These are phyloP conservation scores for Acrocalymma vagum DNA, from an alignment of 2,329 filamentous ascomycete species.

Conservation along the genomic window DNA sequence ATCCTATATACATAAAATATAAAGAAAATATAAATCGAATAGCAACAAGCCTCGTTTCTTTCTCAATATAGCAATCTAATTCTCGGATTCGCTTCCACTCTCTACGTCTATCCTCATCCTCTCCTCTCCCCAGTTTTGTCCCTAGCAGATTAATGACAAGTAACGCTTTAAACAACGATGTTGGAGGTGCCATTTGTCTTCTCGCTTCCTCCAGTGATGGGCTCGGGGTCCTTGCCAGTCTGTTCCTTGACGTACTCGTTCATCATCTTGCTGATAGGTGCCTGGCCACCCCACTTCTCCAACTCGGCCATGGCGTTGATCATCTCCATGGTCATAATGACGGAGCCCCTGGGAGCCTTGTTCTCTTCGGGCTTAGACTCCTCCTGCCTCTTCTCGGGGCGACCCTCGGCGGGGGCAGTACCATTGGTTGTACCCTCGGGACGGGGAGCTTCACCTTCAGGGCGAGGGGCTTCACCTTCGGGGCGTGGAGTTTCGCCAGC, in stretches of 20 bases:
- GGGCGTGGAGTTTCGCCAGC: slow-evolving; percentile 4
- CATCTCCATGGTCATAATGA: slow-evolving; percentile 45
- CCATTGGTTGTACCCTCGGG: slow-evolving; percentile 17
- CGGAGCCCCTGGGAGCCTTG: slow-evolving; percentile 30
- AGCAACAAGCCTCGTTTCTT: no score
- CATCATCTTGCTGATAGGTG: slow-evolving; percentile 45
- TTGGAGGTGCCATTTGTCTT: slow-evolving; percentile 1
- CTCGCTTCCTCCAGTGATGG: slow-evolving; percentile 10
- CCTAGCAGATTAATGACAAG: no score
- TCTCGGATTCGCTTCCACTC: no score
- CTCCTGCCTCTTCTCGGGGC: slow-evolving; percentile 26
- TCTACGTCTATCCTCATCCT: no score
- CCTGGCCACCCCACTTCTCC: slow-evolving; percentile 36
- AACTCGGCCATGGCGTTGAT: slow-evolving; percentile 41
- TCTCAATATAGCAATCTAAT: no score
- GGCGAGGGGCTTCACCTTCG: background rate
- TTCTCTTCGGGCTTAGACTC: slow-evolving; percentile 24
- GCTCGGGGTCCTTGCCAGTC: slow-evolving; percentile 23
- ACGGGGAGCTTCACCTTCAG: slow-evolving; percentile 12
- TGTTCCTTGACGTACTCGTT: slow-evolving; percentile 39
- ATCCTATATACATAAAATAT: no score
- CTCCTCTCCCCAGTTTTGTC: no score
- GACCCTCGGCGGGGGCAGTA: slow-evolving; percentile 18
- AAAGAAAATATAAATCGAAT: no score
- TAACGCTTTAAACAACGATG: slow-evolving; percentile 12